Evolutionary conservation across 2,329 filamentous ascomycete species (phyloP), one percentile per base, ranked within the genome.

Genomic region (Pestalotiopsis sp.): DNA sequence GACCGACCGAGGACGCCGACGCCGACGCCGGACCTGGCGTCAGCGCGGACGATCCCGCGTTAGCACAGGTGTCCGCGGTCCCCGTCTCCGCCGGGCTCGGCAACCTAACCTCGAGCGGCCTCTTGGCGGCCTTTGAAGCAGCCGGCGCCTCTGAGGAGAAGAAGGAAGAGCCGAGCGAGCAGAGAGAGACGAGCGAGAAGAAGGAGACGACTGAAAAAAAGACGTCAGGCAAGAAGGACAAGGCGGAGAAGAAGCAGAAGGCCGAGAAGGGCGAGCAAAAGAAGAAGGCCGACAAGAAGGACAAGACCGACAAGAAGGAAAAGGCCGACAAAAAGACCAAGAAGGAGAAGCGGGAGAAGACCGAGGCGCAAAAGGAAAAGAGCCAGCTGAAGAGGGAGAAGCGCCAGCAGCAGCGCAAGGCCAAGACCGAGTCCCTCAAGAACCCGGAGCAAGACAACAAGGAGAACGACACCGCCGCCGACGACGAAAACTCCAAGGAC

Each of bases 341-440:
- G 66, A 80, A 83, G 4, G 92, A 94, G 79, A 94, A 90, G 74
- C 87, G 93, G 77, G 86, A 87, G 70, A 92, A 95, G 70, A 91
- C 90, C 73, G 85, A 93, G 65, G 92, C 94, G 68, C 95, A 94
- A 80, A 87, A 89, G 12, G 39, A 64, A 12, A 52, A n/a, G 45
- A 52, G n/a, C 45, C 17, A 9, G n/a, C 23, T 23, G 20, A 41
- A 63, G n/a, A 49, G 14, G n/a, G n/a, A 20, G 41, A 49, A 12
- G 39, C 25, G 25, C 17, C 11, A 12, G 41, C 36, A 49, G 38
- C 13, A 20, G 14, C 62, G 39, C 3, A 14, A 5, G 41, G 11
- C 14, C n/a, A 52, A 13, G 39, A 25, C 59, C 27, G 38, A 39
- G 11, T 20, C 13, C 4, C 7, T 11, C 17, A 9, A 61, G n/a